Evolutionary conservation across 2,329 filamentous ascomycete species (phyloP).

Genomic region (Nannizziopsis arthrosporioides): DNA sequence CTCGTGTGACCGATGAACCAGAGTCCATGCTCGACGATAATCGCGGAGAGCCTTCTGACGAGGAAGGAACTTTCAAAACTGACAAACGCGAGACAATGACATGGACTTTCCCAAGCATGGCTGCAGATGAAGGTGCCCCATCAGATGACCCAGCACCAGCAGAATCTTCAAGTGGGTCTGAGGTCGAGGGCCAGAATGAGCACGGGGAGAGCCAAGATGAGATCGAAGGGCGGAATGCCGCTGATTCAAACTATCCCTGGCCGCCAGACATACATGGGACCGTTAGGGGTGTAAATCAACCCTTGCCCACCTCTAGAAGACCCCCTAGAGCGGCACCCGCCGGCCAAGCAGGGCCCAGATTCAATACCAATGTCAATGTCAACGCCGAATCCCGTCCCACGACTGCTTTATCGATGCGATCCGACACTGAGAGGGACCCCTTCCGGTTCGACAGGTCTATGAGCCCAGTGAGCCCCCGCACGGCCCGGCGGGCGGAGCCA

Average conservation of each 20-base stretch:
- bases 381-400: constrained; percentile 30
- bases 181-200: constrained; percentile 3
- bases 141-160: constrained; percentile 8
- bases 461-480: constrained; percentile 18
- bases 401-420: constrained; percentile 28
- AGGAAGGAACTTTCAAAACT: constrained; percentile 12
- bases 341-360: not conserved
- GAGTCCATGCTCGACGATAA: not conserved
- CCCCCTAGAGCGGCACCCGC: not conserved
- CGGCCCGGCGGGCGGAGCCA: constrained; percentile 1
- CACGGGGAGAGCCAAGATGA: constrained; percentile 13
- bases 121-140: constrained; percentile 14
- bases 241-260: constrained; percentile 3
- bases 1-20: constrained; percentile 8
- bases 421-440: constrained; percentile 33
- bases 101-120: constrained; percentile 44
- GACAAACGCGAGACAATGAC: constrained; percentile 37
- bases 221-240: constrained; percentile 3
- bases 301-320: constrained; percentile 9
- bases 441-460: constrained; percentile 32
- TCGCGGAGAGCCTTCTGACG: constrained; percentile 3
- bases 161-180: no score
- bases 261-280: constrained; percentile 5
- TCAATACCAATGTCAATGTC: no score
- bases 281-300: constrained; percentile 1